A percentile compares a stretch with the other conserved stretches of the same genome.
Evolutionary conservation across 192 early-diverging fungal genomes (phyloP).

Genomic region (Coemansia sp.): DNA sequence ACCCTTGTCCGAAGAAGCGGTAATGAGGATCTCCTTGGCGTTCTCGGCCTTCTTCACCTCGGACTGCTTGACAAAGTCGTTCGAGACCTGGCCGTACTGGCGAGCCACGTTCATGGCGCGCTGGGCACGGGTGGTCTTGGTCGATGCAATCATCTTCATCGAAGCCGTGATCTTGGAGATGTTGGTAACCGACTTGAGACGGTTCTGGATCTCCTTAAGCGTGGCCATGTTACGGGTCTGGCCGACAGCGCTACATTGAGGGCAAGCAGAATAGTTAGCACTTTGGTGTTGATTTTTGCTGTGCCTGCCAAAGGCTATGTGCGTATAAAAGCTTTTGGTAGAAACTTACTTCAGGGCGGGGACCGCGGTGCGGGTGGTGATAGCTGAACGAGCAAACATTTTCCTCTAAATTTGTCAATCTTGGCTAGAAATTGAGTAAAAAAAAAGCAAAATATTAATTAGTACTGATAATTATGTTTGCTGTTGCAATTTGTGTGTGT

Average conservation of each 20-base stretch:
- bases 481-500: neutral
- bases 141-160: conserved; percentile 99
- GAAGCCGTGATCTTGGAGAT: conserved; percentile 99
- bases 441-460: neutral
- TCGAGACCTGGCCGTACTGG: conserved; percentile 59
- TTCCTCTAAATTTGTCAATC: conserved; percentile 13
- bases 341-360: conserved; percentile 37
- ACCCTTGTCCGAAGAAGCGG: conserved; percentile 94
- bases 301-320: too few species aligned
- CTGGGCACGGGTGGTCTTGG: conserved; percentile 89
- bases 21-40: conserved; percentile 72
- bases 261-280: too few species aligned
- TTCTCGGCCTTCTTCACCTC: conserved; percentile 68
- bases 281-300: too few species aligned
- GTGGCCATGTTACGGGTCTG: conserved; percentile 94
- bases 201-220: conserved; percentile 90
- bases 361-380: conserved; percentile 41
- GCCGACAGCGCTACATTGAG: conserved; percentile 53
- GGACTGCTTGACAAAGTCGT: conserved; percentile 58
- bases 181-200: conserved; percentile 95
- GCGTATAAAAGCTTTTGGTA: neutral
- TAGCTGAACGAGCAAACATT: conserved; percentile 53
- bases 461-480: neutral
- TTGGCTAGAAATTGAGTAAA: neutral
- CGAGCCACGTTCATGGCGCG: conserved; percentile 86